Evolutionary conservation across 2,329 filamentous ascomycete genomes (phyloP).

Genomic region (Botrytis pseudocinerea): DNA sequence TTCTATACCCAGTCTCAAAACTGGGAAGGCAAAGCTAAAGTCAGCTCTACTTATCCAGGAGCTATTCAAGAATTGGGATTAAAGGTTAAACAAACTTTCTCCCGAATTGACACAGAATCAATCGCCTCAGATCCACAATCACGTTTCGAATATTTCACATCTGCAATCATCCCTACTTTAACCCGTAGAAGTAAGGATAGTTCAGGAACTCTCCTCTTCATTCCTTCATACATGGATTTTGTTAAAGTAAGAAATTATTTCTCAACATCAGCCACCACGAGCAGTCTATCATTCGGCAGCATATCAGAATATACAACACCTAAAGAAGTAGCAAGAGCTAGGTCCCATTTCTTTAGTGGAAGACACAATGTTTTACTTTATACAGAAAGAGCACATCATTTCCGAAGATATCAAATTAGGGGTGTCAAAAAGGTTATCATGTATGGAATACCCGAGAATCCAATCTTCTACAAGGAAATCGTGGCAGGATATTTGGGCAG

Average conservation of each 20-base stretch:
- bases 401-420: constrained; percentile 79
- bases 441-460: constrained; percentile 89
- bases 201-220: constrained; percentile 78
- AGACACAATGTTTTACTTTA: constrained; percentile 84
- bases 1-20: constrained; percentile 77
- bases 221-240: constrained; percentile 94
- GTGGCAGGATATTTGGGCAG: constrained; percentile 65
- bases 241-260: constrained; percentile 92
- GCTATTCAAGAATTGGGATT: constrained; percentile 72
- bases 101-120: constrained; percentile 72
- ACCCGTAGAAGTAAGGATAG: constrained; percentile 65
- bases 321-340: constrained; percentile 76
- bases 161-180: constrained; percentile 74
- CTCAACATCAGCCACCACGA: constrained; percentile 63
- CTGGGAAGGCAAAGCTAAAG: constrained; percentile 74
- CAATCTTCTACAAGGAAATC: constrained; percentile 75
- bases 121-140: constrained; percentile 79
- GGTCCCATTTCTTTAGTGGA: constrained; percentile 83
- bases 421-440: constrained; percentile 84
- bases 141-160: constrained; percentile 88
- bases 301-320: constrained; percentile 86
- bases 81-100: constrained; percentile 82
- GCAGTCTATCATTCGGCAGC: constrained; percentile 67
- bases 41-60: constrained; percentile 66
- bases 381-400: constrained; percentile 95